These are phyloP conservation scores for Cladosporium halotolerans DNA, from an alignment of 2,329 filamentous ascomycete species.

Conservation along the genomic window DNA sequence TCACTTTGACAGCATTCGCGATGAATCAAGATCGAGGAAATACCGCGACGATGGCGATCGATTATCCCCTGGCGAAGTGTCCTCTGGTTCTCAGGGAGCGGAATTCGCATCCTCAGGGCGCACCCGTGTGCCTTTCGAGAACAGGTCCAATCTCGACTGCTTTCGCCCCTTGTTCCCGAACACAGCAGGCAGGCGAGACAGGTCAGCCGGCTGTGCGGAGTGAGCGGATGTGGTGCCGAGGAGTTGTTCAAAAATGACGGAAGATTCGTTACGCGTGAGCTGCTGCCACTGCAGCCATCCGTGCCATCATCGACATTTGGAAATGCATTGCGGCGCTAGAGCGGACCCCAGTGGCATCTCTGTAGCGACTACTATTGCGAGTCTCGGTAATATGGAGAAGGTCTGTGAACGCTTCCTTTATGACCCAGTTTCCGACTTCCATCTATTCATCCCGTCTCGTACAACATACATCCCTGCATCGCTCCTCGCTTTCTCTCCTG, in stretches of 20 bases:
- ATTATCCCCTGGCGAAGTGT: too few species aligned
- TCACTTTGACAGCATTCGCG: neutral
- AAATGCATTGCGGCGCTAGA: neutral
- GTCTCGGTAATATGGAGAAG: neutral
- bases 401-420: neutral
- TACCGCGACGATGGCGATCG: too few species aligned
- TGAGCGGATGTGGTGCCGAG: conserved; percentile 1
- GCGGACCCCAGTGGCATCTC: neutral
- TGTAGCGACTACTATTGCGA: too few species aligned
- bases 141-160: too few species aligned
- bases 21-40: neutral
- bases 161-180: too few species aligned
- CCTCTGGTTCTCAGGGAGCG: too few species aligned
- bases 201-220: too few species aligned
- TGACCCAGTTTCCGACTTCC: too few species aligned
- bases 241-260: conserved; percentile 8
- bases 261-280: neutral
- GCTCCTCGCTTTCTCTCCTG: neutral
- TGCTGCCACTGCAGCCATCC: neutral
- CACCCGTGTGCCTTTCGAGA: too few species aligned
- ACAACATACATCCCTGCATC: neutral
- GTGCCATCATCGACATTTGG: neutral
- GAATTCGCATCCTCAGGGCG: too few species aligned
- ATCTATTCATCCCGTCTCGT: too few species aligned
- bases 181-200: too few species aligned